Evolutionary conservation across 306 rosid genomes (phyloP).

Genomic region (Abrus pulchellus): DNA sequence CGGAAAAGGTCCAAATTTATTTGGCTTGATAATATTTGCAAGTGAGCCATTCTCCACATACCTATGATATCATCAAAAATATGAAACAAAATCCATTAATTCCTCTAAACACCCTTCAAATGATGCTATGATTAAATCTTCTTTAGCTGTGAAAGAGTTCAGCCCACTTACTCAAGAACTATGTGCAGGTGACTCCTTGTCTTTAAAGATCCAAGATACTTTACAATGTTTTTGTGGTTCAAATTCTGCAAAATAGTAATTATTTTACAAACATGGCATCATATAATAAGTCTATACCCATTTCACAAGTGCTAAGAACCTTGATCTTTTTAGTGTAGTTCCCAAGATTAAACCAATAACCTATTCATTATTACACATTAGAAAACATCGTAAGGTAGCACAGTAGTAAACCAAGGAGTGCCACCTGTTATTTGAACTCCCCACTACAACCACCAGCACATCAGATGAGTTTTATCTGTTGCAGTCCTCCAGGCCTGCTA

Average conservation of each 20-base stretch:
- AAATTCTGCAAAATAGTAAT: conserved; percentile 76
- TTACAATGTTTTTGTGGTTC: conserved; percentile 99
- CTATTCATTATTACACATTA: conserved; percentile 28
- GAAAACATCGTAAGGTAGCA: conserved; percentile 28
- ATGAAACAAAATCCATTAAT: conserved; percentile 36
- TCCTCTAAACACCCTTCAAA: conserved; percentile 31
- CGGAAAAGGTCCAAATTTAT: conserved; percentile 98
- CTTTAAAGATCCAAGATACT: conserved; percentile 98
- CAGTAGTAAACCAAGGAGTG: background rate
- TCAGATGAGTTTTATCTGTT: background rate
- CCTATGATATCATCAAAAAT: conserved; percentile 56
- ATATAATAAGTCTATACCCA: conserved; percentile 26
- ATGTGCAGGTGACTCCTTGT: conserved; percentile 97
- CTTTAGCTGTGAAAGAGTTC: conserved; percentile 14
- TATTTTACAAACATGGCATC: conserved; percentile 37
- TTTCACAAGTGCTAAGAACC: conserved; percentile 20
- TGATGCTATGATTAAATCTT: conserved; percentile 28
- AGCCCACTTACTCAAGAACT: conserved; percentile 85
- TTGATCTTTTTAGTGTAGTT: conserved; percentile 3
- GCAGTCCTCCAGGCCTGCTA: background rate
- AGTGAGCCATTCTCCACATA: conserved; percentile 99
- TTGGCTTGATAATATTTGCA: conserved; percentile 98
- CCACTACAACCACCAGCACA: conserved; percentile 14
- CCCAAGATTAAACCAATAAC: conserved; percentile 40
- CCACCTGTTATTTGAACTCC: background rate